Evolutionary conservation across 441 rosid genomes (phyloP).

Genomic region (Aleurites moluccanus): DNA sequence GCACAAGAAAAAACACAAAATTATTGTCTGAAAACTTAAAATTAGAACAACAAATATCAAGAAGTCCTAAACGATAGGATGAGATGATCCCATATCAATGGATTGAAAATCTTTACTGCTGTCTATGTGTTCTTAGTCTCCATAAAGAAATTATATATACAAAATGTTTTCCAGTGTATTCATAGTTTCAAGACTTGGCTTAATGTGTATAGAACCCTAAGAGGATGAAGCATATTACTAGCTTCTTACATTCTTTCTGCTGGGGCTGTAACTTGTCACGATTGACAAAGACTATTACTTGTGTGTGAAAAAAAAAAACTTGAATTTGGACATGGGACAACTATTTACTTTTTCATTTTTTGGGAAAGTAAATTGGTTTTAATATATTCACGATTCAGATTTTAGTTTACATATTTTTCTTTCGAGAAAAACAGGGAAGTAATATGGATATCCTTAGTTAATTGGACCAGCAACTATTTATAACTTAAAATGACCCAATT

Average conservation of each 20-base stretch:
- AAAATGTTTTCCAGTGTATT: constrained; percentile 11
- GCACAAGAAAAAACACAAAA: constrained; percentile 3
- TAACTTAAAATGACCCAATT: neutral
- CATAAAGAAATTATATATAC: constrained; percentile 2
- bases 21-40: neutral
- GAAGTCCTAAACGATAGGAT: constrained; percentile 5
- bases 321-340: neutral
- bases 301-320: neutral
- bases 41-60: neutral
- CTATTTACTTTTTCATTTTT: neutral
- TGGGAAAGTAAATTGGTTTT: neutral
- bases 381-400: neutral
- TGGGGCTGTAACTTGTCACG: neutral
- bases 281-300: constrained; percentile 12
- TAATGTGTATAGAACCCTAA: constrained; percentile 18
- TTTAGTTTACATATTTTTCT: neutral
- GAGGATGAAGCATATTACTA: neutral
- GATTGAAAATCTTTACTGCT: constrained; percentile 14
- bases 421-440: neutral
- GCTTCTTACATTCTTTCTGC: neutral
- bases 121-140: constrained; percentile 15
- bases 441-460: neutral
- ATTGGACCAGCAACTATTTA: neutral
- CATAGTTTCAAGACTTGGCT: neutral
- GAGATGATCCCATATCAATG: constrained; percentile 1